phyloP scores from a whole-genome alignment of 345 rosid genomes.

The Eutrema japonicum region DNA sequence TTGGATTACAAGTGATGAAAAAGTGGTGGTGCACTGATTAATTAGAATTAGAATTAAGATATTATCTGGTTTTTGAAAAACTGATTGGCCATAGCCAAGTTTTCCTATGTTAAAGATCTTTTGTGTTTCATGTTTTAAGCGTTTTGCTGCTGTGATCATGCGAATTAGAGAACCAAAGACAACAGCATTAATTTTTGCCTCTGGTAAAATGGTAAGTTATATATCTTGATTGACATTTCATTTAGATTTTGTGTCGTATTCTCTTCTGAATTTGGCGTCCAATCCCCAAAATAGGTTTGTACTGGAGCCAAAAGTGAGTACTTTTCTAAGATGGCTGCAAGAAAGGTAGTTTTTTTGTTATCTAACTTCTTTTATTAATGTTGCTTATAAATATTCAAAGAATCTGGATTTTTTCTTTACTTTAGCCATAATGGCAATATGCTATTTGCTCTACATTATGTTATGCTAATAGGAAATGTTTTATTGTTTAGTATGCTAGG shows the following conservation, averaged over 20 bases:
- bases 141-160: constrained; percentile 86
- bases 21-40: constrained; percentile 13
- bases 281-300: constrained; percentile 52
- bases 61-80: not conserved
- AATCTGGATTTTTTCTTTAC: not conserved
- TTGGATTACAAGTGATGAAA: not conserved
- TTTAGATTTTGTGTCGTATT: not conserved
- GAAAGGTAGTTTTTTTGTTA: constrained; percentile 40
- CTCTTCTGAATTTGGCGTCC: not conserved
- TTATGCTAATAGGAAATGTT: constrained; percentile 17
- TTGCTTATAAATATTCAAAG: not conserved
- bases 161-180: constrained; percentile 77
- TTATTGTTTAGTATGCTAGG: constrained; percentile 59
- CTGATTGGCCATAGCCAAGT: not conserved
- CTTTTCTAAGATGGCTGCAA: constrained; percentile 75
- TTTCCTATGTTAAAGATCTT: not conserved
- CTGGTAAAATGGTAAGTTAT: too few species aligned
- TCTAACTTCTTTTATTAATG: not conserved
- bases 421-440: not conserved
- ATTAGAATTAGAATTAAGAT: not conserved
- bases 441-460: not conserved
- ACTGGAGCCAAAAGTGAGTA: constrained; percentile 86
- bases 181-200: constrained; percentile 58
- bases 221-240: not conserved
- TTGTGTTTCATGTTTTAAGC: constrained; percentile 45